Evolutionary conservation across 1,284 basidiomycete genomes (phyloP), one percentile per base, ranked within the genome.

Genomic region (Microbotryomycetes sp.): DNA sequence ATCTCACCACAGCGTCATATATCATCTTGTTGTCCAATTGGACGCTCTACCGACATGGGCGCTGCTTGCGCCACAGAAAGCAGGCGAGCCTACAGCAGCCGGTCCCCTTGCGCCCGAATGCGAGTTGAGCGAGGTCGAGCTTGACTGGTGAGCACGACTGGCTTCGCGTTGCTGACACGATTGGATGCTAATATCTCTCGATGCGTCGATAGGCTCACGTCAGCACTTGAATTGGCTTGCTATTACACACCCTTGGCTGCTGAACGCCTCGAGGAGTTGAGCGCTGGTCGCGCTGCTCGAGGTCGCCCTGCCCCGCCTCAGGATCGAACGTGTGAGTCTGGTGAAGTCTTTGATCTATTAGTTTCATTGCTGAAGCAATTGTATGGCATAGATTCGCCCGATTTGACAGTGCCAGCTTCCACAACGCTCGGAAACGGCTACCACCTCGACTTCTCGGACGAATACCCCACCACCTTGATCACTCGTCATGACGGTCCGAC

Each of bases 11-110:
- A 42, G 36, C 45, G 46, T 59, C 49, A 62, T 68, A 6, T 68
- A 64, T 45, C 67, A 68, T 50, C 62, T 68, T 30, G 49, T 66
- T 9, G 58, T 63, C 2, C 67, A 68, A 46, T 62, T 64, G 46
- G 67, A 68, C 12, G 60, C 50, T 6, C 55, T 68, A 3, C 65
- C 63, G 2, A 26, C 55, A 6, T 69, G 67, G 67, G 57, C 56
- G 5, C 26, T 25, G 19, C 58, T 69, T 56, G 65, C 53, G 6
- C 53, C 54, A 0, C 67, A 69, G 52, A 47, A 63, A 7, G 63
- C 60, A 23, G 59, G 57, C 23, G 67, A 69, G 32, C 32, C 52
- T 23, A 63, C 62, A 16, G 58, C 59, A 7, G 63, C 59, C 14
- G 67, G 64, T 4, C 65, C 65, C 2, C 23, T 64, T 1, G 26